Conservation (phyloP, 352 stramenopile species). For the Phytophthora pistaciae region DNA sequence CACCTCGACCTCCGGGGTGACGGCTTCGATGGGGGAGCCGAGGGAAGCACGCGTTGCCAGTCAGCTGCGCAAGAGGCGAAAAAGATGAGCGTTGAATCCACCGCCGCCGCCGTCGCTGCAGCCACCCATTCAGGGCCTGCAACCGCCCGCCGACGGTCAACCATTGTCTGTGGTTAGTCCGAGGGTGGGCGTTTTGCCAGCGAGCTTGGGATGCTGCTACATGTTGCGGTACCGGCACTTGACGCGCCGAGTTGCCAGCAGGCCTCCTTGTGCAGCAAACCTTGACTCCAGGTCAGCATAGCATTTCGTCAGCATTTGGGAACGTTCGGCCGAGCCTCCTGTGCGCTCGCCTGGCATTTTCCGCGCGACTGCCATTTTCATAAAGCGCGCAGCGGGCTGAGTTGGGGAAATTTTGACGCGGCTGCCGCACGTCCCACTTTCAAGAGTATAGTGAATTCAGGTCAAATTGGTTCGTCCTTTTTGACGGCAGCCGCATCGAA, state of each 20-base stretch:
- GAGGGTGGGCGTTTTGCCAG: neutral
- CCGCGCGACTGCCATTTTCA: slow-evolving; percentile 17
- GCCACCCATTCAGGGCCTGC: slow-evolving; percentile 3
- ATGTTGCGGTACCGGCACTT: neutral
- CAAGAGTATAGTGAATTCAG: slow-evolving; percentile 27
- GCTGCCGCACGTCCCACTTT: slow-evolving; percentile 31
- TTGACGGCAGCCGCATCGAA: slow-evolving; percentile 20
- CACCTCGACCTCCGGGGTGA: neutral
- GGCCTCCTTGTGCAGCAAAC: neutral
- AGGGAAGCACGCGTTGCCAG: slow-evolving; percentile 20
- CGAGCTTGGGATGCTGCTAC: neutral
- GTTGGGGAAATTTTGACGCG: slow-evolving; percentile 34
- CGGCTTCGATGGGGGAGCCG: slow-evolving; percentile 4
- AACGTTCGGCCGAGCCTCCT: neutral
- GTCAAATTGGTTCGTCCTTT: slow-evolving; percentile 15
- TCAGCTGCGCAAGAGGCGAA: slow-evolving; percentile 28
- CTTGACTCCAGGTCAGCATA: neutral
- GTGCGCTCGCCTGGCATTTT: slow-evolving; percentile 4
- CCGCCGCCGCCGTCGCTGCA: slow-evolving; percentile 1
- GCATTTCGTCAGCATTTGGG: neutral
- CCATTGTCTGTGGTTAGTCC: neutral
- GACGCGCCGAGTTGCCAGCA: no score
- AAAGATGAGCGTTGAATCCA: slow-evolving; percentile 36
- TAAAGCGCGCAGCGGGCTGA: slow-evolving; percentile 7
- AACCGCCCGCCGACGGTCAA: neutral